Evolutionary conservation across 176 grass and related monocot genomes (phyloP), one percentile per base, ranked within the genome.

Genomic region (Oryza coarctata): DNA sequence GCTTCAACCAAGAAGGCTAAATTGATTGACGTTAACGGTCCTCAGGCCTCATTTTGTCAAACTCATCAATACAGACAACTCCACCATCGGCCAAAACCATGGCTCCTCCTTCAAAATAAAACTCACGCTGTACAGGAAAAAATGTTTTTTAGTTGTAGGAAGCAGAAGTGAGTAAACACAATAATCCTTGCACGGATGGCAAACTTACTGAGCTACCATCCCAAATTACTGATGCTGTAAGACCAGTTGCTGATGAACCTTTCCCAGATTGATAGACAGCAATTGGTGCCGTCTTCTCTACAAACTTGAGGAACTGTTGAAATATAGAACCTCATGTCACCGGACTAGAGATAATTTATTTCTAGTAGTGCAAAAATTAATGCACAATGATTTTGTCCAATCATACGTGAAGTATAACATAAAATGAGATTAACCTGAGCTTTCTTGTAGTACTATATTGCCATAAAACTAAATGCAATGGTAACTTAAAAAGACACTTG

Each of bases 1-100:
- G 27, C 32, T 67, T 25, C 0, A 20, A 73, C 7, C 0, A 86
- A 52, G 0, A 50, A 39, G 2, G 22, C 15, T 65, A 81, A 68
- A 35, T 20, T 65, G 4, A 60, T 71, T 13, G 20, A 47, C 44
- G 14, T 31, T 89, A 95, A 92, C 96, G 91, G 71, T 98, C 96
- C 93, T 98, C 96, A 74, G 96, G 82, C 67, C 96, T 93, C 96
- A 98, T 98, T 88, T 98, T 98, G 79, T 98, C 96, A 83, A 98
- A 98, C 63, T 98, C 96, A 74, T 98, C 93, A 29, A 98, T 98
- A 67, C 96, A 98, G 63, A 95, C 96, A 35, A 98, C 96, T 86
- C 96, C 96, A 57, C 96, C 95, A 71, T 98, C 96, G 50, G 96
- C 92, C 72, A 98, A 87, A 80, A 98, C 96, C 93, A 98, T 98